Evolutionary conservation across 495 filamentous ascomycete species (phyloP).

Genomic region (Jackrogersella minutella): DNA sequence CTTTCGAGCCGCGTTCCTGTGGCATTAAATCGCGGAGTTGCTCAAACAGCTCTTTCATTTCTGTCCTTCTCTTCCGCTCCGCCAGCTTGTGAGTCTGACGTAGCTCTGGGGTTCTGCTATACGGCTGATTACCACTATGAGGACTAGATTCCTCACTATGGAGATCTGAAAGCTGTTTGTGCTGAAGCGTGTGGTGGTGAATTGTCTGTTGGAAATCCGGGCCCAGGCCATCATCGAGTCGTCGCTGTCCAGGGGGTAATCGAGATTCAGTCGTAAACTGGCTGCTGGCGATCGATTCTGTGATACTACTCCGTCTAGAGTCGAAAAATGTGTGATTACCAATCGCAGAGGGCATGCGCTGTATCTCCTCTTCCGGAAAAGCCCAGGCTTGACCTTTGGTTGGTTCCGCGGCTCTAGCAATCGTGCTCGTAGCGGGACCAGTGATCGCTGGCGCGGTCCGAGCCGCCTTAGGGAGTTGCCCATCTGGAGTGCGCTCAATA

Average conservation of each 20-base stretch:
- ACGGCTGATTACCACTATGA: constrained; percentile 72
- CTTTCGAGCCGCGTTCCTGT: constrained; percentile 87
- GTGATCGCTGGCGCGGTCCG: constrained; percentile 78
- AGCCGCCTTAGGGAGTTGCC: constrained; percentile 56
- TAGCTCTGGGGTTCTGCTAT: constrained; percentile 94
- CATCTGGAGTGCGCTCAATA: constrained; percentile 61
- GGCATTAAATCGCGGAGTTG: constrained; percentile 82
- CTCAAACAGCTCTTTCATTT: constrained; percentile 99
- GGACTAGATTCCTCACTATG: constrained; percentile 64
- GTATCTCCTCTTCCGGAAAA: constrained; percentile 78
- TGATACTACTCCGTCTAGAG: constrained; percentile 75
- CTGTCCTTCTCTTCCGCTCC: constrained; percentile 92
- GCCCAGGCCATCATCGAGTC: constrained; percentile 62
- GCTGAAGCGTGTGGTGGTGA: constrained; percentile 80
- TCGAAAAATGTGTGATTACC: constrained; percentile 65
- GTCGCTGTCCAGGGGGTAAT: constrained; percentile 75
- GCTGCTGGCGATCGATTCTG: constrained; percentile 76
- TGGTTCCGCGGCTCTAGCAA: constrained; percentile 80
- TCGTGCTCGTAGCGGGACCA: constrained; percentile 76
- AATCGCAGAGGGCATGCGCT: constrained; percentile 49
- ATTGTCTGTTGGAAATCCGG: constrained; percentile 56
- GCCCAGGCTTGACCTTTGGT: constrained; percentile 85
- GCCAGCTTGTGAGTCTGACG: constrained; percentile 95
- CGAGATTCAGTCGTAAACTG: constrained; percentile 74
- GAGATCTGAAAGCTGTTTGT: constrained; percentile 72